phyloP scores from a whole-genome alignment of 257 asterid genomes.

The Forsythia suspensa region DNA sequence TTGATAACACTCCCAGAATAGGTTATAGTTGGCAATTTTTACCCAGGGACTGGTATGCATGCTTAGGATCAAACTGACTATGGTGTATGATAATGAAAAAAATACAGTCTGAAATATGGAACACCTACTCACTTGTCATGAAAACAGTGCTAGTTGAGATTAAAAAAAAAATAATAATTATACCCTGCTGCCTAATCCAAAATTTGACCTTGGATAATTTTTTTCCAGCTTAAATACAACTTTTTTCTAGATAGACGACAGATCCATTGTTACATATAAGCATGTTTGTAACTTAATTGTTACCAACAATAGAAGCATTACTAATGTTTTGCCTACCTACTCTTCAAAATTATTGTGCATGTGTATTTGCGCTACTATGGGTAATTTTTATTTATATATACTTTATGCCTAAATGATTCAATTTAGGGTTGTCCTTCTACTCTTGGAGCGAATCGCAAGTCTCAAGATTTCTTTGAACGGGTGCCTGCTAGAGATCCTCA shows the following conservation, averaged over 20 bases:
- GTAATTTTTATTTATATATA: background rate
- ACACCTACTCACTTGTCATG: background rate
- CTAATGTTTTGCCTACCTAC: constrained; percentile 4
- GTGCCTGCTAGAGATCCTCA: constrained; percentile 93
- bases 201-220: background rate
- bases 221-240: background rate
- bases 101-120: background rate
- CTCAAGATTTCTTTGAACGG: constrained; percentile 95
- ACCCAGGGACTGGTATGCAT: background rate
- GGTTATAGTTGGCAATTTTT: background rate
- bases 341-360: constrained; percentile 4
- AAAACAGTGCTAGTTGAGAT: background rate
- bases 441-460: constrained; percentile 91
- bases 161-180: background rate
- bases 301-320: background rate
- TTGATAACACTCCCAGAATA: background rate
- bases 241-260: background rate
- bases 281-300: background rate
- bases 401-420: constrained; percentile 24
- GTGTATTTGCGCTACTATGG: background rate
- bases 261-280: background rate
- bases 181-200: background rate
- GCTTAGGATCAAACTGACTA: background rate
- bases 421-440: constrained; percentile 96
- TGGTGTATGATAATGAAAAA: background rate